Conservation (phyloP, 208 protist species). For the Leptomonas pyrrhocoris region DNA sequence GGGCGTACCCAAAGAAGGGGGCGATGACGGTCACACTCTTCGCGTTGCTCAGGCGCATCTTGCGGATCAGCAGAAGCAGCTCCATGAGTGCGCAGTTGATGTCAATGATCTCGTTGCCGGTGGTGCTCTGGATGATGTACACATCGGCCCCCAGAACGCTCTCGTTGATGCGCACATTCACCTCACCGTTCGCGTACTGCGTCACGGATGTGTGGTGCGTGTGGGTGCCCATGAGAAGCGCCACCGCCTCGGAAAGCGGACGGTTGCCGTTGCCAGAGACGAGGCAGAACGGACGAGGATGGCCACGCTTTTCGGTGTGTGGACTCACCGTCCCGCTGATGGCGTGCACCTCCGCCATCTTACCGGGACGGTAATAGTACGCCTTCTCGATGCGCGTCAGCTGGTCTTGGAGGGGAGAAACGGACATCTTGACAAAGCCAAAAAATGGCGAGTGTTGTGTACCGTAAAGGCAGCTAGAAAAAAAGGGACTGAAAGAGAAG, state of each 20-base stretch:
- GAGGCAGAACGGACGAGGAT: constrained; percentile 61
- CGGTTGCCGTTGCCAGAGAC: constrained; percentile 92
- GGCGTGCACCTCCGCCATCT: constrained; percentile 75
- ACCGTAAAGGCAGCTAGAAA: background rate
- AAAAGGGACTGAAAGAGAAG: background rate
- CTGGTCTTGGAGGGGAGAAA: constrained; percentile 64
- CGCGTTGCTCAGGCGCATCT: constrained; percentile 89
- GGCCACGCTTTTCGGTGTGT: constrained; percentile 27
- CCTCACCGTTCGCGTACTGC: constrained; percentile 90
- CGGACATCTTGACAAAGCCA: constrained; percentile 29
- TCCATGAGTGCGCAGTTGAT: constrained; percentile 97
- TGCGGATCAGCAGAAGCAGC: constrained; percentile 92
- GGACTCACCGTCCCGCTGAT: constrained; percentile 67
- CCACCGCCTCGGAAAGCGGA: constrained; percentile 86
- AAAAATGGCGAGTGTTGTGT: background rate
- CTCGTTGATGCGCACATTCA: constrained; percentile 93
- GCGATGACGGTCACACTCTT: constrained; percentile 92
- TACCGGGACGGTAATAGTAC: constrained; percentile 79
- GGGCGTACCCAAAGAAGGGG: constrained; percentile 95
- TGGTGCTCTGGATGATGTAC: constrained; percentile 97
- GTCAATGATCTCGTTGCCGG: constrained; percentile 86
- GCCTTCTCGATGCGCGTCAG: constrained; percentile 83
- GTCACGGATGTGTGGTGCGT: constrained; percentile 82
- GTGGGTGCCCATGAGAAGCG: constrained; percentile 74
- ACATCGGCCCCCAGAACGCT: constrained; percentile 95